These are phyloP conservation scores for Jackrogersella multiformis DNA, from an alignment of 495 filamentous ascomycete genomes.

Conservation along the genomic window DNA sequence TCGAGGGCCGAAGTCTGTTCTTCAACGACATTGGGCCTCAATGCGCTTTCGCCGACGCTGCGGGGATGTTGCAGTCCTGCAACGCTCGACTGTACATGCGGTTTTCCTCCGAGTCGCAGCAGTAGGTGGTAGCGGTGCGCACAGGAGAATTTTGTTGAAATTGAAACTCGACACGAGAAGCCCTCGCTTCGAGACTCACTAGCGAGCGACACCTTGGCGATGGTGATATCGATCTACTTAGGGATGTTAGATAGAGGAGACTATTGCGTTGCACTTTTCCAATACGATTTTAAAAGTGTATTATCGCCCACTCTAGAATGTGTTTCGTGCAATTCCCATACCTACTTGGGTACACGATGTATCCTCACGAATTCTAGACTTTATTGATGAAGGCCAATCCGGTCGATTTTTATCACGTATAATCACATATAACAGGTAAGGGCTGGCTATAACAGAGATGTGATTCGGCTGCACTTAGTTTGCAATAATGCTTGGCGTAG, in stretches of 20 bases:
- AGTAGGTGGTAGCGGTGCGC: constrained; percentile 2
- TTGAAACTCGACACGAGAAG: constrained; percentile 18
- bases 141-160: constrained; percentile 1
- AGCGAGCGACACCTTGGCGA: constrained; percentile 1
- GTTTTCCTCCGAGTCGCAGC: constrained; percentile 32
- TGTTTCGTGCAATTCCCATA: constrained; percentile 23
- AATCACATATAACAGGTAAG: constrained; percentile 28
- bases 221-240: not conserved
- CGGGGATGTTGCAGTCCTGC: constrained; percentile 33
- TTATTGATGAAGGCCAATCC: constrained; percentile 23
- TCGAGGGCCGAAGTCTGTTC: not conserved
- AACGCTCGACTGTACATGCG: constrained; percentile 21
- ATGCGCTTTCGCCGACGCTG: constrained; percentile 13
- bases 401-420: not conserved
- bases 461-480: constrained; percentile 36
- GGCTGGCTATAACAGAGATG: constrained; percentile 24
- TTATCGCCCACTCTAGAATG: constrained; percentile 34
- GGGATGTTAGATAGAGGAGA: not conserved
- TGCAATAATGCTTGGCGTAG: constrained; percentile 36
- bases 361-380: constrained; percentile 23
- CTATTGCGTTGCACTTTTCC: constrained; percentile 4
- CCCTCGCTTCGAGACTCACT: constrained; percentile 20
- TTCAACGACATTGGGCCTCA: constrained; percentile 29
- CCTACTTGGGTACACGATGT: no score
- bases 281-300: not conserved